phyloP scores from a whole-genome alignment of 805 yeast genomes.

The Candida schatavii region DNA sequence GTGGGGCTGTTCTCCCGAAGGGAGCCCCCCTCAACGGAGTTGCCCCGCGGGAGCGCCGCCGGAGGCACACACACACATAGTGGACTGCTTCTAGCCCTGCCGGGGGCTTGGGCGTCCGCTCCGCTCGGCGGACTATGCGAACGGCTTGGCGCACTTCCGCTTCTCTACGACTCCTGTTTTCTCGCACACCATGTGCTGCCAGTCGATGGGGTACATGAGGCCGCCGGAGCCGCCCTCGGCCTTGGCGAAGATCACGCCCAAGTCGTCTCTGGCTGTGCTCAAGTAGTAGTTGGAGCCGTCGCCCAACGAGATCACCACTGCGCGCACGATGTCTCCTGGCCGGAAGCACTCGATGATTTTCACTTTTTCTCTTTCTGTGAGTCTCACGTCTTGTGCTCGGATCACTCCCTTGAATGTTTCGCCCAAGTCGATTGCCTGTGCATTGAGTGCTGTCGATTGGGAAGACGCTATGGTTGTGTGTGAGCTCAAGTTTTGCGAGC shows the following conservation, averaged over 20 bases:
- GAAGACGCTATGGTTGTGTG: slow-evolving; percentile 36
- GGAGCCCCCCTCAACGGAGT: too few species aligned
- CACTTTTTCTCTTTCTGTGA: slow-evolving; percentile 87
- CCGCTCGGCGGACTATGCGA: slow-evolving; percentile 23
- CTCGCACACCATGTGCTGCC: slow-evolving; percentile 91
- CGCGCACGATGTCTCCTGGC: slow-evolving; percentile 93
- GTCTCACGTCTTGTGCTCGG: slow-evolving; percentile 82
- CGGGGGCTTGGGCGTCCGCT: too few species aligned
- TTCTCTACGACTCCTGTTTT: slow-evolving; percentile 69
- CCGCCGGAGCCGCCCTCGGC: slow-evolving; percentile 68
- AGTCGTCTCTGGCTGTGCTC: slow-evolving; percentile 83
- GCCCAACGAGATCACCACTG: slow-evolving; percentile 80
- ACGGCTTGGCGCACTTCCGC: slow-evolving; percentile 93
- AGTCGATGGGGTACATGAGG: slow-evolving; percentile 83
- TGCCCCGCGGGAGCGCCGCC: too few species aligned
- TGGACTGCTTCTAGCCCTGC: too few species aligned
- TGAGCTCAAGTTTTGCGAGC: slow-evolving; percentile 42
- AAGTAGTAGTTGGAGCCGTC: slow-evolving; percentile 91
- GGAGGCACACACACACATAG: too few species aligned
- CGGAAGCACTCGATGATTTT: slow-evolving; percentile 73
- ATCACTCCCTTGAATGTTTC: slow-evolving; percentile 87
- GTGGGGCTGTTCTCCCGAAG: too few species aligned
- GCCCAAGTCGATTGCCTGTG: slow-evolving; percentile 64
- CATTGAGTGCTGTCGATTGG: slow-evolving; percentile 36
- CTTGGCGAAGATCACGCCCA: slow-evolving; percentile 91